A percentile compares a stretch with the other conserved stretches of the same genome.
Conservation (phyloP, 352 stramenopile genomes). For the Blastocystis sp. region DNA sequence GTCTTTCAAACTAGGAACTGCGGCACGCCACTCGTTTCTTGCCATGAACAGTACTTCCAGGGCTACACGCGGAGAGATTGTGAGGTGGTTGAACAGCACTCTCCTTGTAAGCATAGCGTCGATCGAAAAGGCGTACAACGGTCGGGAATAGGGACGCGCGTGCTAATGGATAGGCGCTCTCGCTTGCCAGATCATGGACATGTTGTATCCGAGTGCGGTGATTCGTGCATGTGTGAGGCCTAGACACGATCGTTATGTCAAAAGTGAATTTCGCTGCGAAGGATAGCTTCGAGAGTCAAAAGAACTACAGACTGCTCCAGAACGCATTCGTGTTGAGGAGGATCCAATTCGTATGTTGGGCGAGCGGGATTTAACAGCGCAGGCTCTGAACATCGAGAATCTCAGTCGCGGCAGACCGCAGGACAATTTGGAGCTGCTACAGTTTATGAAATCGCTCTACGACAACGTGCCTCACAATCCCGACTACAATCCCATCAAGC, state of each 20-base stretch:
- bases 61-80: constrained; percentile 24
- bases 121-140: constrained; percentile 56
- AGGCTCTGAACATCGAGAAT: constrained; percentile 52
- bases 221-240: background rate
- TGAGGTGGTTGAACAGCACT: constrained; percentile 50
- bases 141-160: background rate
- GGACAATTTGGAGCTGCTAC: constrained; percentile 59
- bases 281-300: constrained; percentile 52
- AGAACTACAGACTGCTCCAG: constrained; percentile 59
- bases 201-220: constrained; percentile 47
- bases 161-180: constrained; percentile 31
- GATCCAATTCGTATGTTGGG: constrained; percentile 23
- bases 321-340: constrained; percentile 20
- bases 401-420: constrained; percentile 38
- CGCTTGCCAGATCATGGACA: constrained; percentile 56
- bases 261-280: constrained; percentile 47
- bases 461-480: constrained; percentile 30
- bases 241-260: constrained; percentile 50
- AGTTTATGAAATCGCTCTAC: constrained; percentile 50
- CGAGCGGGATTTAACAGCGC: background rate
- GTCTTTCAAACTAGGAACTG: background rate
- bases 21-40: background rate
- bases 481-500: constrained; percentile 36
- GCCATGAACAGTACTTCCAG: constrained; percentile 23
- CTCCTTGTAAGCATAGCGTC: constrained; percentile 23